Evolutionary conservation across 306 rosid species (phyloP).

Genomic region (Lablab purpureus): DNA sequence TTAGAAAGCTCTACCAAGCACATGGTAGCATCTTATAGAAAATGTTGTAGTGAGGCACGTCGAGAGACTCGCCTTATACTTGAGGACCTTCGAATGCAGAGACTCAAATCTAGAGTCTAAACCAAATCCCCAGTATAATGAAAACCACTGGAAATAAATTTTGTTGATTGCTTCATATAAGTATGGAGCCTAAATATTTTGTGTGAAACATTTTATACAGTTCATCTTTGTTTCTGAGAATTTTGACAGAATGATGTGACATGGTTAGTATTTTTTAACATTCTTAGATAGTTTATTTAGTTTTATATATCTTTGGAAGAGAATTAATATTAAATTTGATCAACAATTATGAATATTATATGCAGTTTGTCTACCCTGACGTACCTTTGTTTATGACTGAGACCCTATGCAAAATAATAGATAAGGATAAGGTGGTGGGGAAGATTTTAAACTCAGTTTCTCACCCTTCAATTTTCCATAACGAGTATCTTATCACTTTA

Average conservation of each 20-base stretch:
- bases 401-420: background rate
- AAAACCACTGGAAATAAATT: conserved; percentile 37
- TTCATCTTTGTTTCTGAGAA: background rate
- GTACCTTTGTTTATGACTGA: no score
- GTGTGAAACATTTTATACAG: background rate
- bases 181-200: conserved; percentile 1
- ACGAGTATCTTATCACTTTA: conserved; percentile 1
- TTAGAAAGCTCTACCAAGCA: conserved; percentile 44
- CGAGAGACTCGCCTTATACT: conserved; percentile 51
- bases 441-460: background rate
- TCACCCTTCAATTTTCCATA: conserved; percentile 9
- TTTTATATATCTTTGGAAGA: background rate
- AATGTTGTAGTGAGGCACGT: conserved; percentile 48
- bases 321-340: background rate
- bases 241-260: background rate
- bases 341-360: background rate
- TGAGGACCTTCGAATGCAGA: conserved; percentile 50
- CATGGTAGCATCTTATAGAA: conserved; percentile 38
- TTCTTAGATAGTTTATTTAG: background rate
- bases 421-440: conserved; percentile 25
- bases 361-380: no score
- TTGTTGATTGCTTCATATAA: background rate
- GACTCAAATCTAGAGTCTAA: conserved; percentile 51
- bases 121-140: conserved; percentile 13
- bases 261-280: background rate